phyloP scores from a whole-genome alignment of 2,329 filamentous ascomycete genomes.

The Paecilomyces niveus region DNA sequence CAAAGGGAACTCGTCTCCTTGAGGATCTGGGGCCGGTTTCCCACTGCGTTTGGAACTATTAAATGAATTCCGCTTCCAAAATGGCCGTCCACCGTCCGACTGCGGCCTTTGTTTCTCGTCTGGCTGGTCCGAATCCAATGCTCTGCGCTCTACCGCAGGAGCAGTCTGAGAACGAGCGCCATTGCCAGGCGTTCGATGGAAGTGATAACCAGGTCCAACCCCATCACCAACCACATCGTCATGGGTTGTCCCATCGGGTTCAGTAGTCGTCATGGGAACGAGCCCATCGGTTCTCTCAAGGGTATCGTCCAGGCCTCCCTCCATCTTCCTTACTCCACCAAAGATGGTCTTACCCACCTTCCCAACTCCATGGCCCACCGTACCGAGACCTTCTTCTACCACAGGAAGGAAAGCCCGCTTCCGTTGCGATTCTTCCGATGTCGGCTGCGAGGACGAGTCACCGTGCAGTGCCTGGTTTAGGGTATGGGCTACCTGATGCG shows the following conservation, averaged over 20 bases:
- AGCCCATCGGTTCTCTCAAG: conserved; percentile 29
- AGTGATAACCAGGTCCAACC: conserved; percentile 1
- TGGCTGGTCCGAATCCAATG: background rate
- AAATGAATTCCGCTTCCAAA: conserved; percentile 26
- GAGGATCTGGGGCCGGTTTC: conserved; percentile 15
- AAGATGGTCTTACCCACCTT: conserved; percentile 40
- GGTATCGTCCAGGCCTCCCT: conserved; percentile 27
- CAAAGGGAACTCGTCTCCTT: conserved; percentile 28
- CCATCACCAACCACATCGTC: conserved; percentile 4
- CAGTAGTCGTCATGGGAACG: conserved; percentile 11
- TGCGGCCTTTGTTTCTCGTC: background rate
- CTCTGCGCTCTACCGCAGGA: background rate
- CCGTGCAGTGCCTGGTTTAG: conserved; percentile 38
- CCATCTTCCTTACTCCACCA: conserved; percentile 36
- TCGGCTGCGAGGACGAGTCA: background rate
- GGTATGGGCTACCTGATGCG: conserved; percentile 48
- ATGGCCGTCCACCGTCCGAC: conserved; percentile 13
- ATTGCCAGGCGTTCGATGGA: conserved; percentile 2
- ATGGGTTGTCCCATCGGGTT: background rate
- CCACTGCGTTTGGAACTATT: conserved; percentile 20
- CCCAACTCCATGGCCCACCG: conserved; percentile 42
- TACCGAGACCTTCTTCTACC: conserved; percentile 45
- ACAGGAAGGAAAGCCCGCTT: conserved; percentile 36
- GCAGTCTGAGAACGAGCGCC: conserved; percentile 3
- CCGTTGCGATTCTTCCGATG: background rate